Base-by-base conservation (phyloP, 805 yeast species). In the Saturnispora zaruensis region DNA sequence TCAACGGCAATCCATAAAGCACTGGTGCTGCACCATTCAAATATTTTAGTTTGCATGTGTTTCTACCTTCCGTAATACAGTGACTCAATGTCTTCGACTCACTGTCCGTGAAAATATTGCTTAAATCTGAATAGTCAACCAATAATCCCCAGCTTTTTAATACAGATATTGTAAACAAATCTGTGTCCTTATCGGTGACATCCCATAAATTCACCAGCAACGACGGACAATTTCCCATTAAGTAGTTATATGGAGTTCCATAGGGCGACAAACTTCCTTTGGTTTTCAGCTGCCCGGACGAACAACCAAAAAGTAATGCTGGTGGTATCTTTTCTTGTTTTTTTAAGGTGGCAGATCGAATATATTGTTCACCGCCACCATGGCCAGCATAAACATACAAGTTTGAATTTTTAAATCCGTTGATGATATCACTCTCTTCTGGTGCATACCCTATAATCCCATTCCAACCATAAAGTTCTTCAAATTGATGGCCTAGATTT, bases 101-200 rank as follows among this genome's bases (percentile, higher is more conserved):
- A 21, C 44, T 49, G 1, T 56, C 55, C 24, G 59, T 65, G 21
- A 50, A 46, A 6, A 54, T 58, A 4, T 56, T 51, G 14, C 20
- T 13, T 9, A 32, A 20, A 24, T 37, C 33, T 42, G 59, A 59
- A 7, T 61, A 59, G 25, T 63, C 69, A 14, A 58, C 63, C 42
- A 74, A 61, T 13, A 87, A 61, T 0, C 93, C 93, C 82, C 93
- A 83, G 53, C 72, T 70, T 2, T 74, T 73, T 55, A 93, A 75
- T 36, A 87, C 62, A 2, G 76, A 69, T 8, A 74, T 52, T 23
- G 87, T 83, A 57, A 90, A 88, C 57, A 73, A 75, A 65, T 93
- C 98, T 46, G 88, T 87, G 63, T 93, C 99, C 56, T 86, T 89
- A 65, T 93, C 98, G 0, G 98, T 93, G 4, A 93, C 97, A 64